Conservation (phyloP, 1,284 basidiomycete species). For the Trametes versicolor region DNA sequence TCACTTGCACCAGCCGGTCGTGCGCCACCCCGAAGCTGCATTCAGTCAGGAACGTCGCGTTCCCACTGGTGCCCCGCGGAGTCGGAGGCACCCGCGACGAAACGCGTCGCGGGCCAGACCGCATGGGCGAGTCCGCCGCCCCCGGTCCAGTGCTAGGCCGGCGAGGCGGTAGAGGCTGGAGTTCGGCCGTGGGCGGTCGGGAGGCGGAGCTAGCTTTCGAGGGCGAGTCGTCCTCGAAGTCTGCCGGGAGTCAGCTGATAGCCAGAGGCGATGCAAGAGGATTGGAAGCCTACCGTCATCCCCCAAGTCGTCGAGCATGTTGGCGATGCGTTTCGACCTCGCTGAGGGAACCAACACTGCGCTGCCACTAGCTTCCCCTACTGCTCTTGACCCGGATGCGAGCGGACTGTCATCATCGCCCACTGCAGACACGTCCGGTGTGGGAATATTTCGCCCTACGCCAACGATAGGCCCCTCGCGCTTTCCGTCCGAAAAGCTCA, state of each 20-base stretch:
- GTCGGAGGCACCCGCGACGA: conserved; percentile 55
- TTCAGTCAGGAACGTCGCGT: conserved; percentile 91
- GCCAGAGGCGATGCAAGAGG: not conserved
- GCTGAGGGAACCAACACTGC: conserved; percentile 62
- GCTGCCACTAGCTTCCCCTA: conserved; percentile 12
- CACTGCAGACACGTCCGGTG: conserved; percentile 47
- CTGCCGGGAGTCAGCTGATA: conserved; percentile 31
- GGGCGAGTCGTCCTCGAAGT: conserved; percentile 65
- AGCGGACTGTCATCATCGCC: conserved; percentile 44
- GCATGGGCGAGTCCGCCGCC: conserved; percentile 32
- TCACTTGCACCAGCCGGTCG: conserved; percentile 90
- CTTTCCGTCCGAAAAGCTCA: conserved; percentile 95
- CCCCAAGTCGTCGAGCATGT: conserved; percentile 78
- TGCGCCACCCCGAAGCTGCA: conserved; percentile 95
- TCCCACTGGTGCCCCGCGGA: conserved; percentile 35
- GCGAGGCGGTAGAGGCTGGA: conserved; percentile 57
- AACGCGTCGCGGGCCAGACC: conserved; percentile 50
- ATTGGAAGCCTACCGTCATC: conserved; percentile 61
- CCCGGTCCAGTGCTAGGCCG: conserved; percentile 45
- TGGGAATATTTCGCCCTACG: conserved; percentile 51
- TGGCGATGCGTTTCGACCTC: conserved; percentile 81
- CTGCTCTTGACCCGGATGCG: conserved; percentile 23
- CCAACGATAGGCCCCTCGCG: conserved; percentile 85
- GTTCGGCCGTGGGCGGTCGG: conserved; percentile 51
- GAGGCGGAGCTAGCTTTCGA: conserved; percentile 65